Base-by-base conservation (phyloP, 805 yeast genomes). In the Lipomyces lipofer region DNA sequence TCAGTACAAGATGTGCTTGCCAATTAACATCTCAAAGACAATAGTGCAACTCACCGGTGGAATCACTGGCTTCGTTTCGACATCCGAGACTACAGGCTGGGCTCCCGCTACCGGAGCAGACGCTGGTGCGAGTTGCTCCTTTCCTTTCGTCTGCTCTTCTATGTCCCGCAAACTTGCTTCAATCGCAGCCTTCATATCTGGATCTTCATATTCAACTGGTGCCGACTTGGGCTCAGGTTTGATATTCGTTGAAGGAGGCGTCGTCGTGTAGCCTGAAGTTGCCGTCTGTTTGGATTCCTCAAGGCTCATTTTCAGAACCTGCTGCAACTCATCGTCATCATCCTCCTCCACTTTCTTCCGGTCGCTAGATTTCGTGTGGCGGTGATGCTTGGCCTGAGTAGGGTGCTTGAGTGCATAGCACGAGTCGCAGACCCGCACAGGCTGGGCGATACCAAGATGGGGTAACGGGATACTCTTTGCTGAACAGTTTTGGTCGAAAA, bases 401-500 rank as follows among this genome's bases (percentile, higher is more conserved):
- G 19, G 56, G 83, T 77, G 50, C 51, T 51, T 54, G 63, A 84
- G 86, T 47, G 79, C 84, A 67, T 78, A 81, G 69, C 99, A 94
- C 56, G 86, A 85, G 64, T 90, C 97, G 71, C 99, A 94, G 0
- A 92, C 97, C 51, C 99, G 78, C 0, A 92, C 98, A 0, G 95
- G 88, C 51, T 86, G 88, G 60, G 81, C 80, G 38, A 94, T 88
- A 0, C 99, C 99, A 47, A 88, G 76, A 43, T 85, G 84, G 0
- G 95, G 92, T 52, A 94, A 73, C 8, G 91, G 84, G 30, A 83
- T 74, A 46, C 70, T 75, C 62, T 87, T 81, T 1, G 85, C 74
- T n/a, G 97, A 88, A 70, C 95, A 96, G 4, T 81, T 78, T 60
- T 87, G 91, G 69, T 95, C 84, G 67, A 79, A 92, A 0, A 89